A percentile compares a stretch with the other conserved stretches of the same genome.
phyloP scores from a whole-genome alignment of 2,329 filamentous ascomycete genomes.

The Grosmannia clavigera region DNA sequence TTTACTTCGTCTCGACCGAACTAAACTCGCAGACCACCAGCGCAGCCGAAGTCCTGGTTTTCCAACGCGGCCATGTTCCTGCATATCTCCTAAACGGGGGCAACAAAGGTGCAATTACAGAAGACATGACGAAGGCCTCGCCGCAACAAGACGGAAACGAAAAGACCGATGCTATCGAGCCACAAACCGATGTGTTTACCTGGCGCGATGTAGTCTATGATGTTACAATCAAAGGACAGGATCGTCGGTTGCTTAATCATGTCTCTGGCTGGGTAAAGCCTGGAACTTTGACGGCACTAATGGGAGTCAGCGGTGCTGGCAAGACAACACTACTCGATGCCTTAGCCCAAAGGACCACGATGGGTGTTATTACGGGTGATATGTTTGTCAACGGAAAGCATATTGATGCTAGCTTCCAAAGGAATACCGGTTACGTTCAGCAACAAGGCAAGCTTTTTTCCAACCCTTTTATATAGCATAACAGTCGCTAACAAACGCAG shows the following conservation, averaged over 20 bases:
- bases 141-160: not conserved
- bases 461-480: not conserved
- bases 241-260: slow-evolving; percentile 67
- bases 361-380: slow-evolving; percentile 78
- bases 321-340: slow-evolving; percentile 86
- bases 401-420: slow-evolving; percentile 72
- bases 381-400: slow-evolving; percentile 57
- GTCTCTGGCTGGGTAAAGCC: slow-evolving; percentile 92
- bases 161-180: slow-evolving; percentile 19
- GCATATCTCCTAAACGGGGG: slow-evolving; percentile 46
- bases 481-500: not conserved
- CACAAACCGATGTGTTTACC: slow-evolving; percentile 68
- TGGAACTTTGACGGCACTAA: slow-evolving; percentile 79
- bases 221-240: slow-evolving; percentile 65
- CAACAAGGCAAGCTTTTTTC: slow-evolving; percentile 46
- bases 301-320: slow-evolving; percentile 83
- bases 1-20: slow-evolving; percentile 38
- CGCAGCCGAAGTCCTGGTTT: slow-evolving; percentile 6
- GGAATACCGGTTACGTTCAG: slow-evolving; percentile 84
- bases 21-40: slow-evolving; percentile 19
- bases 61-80: slow-evolving; percentile 32
- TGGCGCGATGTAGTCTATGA: slow-evolving; percentile 74
- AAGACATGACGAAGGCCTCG: not conserved
- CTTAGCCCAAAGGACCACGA: slow-evolving; percentile 72
- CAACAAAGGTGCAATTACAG: not conserved